Conservation (phyloP, 2,329 filamentous ascomycete genomes). For the Leptosphaerulina australis region DNA sequence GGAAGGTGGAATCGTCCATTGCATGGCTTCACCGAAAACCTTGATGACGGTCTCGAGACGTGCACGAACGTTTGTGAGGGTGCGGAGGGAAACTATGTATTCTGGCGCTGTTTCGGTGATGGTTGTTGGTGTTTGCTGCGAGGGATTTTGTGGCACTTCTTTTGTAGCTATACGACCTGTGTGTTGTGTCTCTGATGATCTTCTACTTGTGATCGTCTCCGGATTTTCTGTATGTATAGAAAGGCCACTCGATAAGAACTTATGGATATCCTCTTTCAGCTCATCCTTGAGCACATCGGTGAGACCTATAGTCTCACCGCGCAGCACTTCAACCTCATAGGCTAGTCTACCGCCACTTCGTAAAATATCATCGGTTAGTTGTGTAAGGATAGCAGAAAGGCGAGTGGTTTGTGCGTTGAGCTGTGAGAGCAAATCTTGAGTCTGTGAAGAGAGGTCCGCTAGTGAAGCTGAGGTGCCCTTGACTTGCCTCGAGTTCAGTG, state of each 20-base stretch:
- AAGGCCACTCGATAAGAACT: constrained; percentile 67
- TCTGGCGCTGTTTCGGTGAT: constrained; percentile 28
- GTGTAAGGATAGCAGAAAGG: constrained; percentile 79
- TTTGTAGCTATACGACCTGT: not conserved
- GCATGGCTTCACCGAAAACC: constrained; percentile 93
- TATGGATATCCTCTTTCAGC: constrained; percentile 72
- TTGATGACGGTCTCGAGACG: constrained; percentile 90
- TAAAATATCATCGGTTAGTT: constrained; percentile 92
- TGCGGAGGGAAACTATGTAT: constrained; percentile 80
- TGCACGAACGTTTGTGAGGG: constrained; percentile 77
- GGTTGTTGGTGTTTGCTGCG: not conserved
- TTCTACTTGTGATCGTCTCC: not conserved
- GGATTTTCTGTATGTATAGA: constrained; percentile 14
- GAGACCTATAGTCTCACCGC: constrained; percentile 84
- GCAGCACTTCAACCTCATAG: constrained; percentile 91
- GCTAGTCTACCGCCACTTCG: constrained; percentile 85
- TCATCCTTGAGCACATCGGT: constrained; percentile 77
- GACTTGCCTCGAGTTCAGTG: constrained; percentile 53
- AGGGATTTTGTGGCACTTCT: not conserved
- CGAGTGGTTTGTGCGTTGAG: constrained; percentile 87
- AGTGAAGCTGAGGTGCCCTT: constrained; percentile 63
- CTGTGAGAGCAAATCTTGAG: constrained; percentile 83
- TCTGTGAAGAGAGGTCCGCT: constrained; percentile 77
- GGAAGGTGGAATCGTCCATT: constrained; percentile 88
- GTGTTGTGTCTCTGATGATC: not conserved